phyloP scores from a whole-genome alignment of 2,329 filamentous ascomycete species.

The Aspergillus terreus region DNA sequence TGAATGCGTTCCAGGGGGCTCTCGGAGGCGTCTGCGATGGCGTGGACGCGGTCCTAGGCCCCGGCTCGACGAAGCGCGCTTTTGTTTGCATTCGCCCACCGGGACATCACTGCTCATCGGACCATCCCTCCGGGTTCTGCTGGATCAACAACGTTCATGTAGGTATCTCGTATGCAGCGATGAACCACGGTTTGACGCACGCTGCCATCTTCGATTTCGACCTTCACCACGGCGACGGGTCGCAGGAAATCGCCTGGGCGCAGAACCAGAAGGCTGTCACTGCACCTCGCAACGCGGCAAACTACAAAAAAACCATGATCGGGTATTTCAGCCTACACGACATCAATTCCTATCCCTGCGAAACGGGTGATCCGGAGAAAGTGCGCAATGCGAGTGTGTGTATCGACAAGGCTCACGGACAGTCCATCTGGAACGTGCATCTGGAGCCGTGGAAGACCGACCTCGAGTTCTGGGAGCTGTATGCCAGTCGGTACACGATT shows the following conservation, averaged over 20 bases:
- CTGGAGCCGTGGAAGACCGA: slow-evolving; percentile 80
- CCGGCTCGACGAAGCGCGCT: slow-evolving; percentile 64
- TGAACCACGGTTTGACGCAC: slow-evolving; percentile 82
- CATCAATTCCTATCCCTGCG: slow-evolving; percentile 97
- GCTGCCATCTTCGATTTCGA: slow-evolving; percentile 93
- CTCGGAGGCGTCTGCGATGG: slow-evolving; percentile 91
- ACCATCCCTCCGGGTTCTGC: slow-evolving; percentile 90
- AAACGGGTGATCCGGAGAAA: slow-evolving; percentile 88
- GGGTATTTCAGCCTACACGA: slow-evolving; percentile 97
- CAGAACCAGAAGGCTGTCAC: slow-evolving; percentile 70
- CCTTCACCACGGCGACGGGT: slow-evolving; percentile 91
- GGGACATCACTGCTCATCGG: slow-evolving; percentile 89
- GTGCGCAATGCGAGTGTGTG: slow-evolving; percentile 91
- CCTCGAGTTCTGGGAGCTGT: slow-evolving; percentile 83
- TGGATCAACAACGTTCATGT: slow-evolving; percentile 99
- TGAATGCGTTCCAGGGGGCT: slow-evolving; percentile 84
- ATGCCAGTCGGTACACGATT: slow-evolving; percentile 71
- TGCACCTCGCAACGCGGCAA: slow-evolving; percentile 65
- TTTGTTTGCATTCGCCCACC: slow-evolving; percentile 93
- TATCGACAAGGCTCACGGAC: slow-evolving; percentile 88
- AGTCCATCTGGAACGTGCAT: slow-evolving; percentile 95
- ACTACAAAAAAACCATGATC: slow-evolving; percentile 79
- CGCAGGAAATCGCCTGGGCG: slow-evolving; percentile 87
- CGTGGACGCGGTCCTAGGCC: slow-evolving; percentile 75
- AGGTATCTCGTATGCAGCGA: slow-evolving; percentile 84